Conservation (phyloP, 2,329 filamentous ascomycete genomes). For the Aspergillus japonicus region DNA sequence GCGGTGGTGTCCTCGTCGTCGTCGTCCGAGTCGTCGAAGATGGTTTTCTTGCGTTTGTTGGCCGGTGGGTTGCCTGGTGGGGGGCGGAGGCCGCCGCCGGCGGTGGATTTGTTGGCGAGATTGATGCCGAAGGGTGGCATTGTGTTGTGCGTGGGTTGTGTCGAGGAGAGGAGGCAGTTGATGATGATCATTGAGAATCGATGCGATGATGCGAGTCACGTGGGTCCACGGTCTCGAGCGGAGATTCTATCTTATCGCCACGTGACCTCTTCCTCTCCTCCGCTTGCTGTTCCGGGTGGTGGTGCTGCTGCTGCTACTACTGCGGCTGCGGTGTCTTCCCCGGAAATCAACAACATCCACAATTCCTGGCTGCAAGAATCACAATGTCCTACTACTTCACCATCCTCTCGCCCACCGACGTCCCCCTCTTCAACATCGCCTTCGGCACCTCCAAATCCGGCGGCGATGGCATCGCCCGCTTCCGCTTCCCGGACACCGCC, state of each 20-base stretch:
- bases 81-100: slow-evolving; percentile 23
- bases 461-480: slow-evolving; percentile 87
- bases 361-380: neutral
- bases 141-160: neutral
- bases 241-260: slow-evolving; percentile 10
- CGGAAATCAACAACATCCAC: neutral
- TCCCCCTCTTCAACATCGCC: slow-evolving; percentile 92
- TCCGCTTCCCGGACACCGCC: slow-evolving; percentile 84
- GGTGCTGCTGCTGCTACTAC: neutral
- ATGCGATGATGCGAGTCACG: neutral
- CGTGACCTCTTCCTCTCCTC: slow-evolving; percentile 4
- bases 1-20: slow-evolving; percentile 26
- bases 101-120: slow-evolving; percentile 36
- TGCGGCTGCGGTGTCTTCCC: neutral
- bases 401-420: slow-evolving; percentile 92
- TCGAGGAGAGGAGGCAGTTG: neutral
- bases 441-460: slow-evolving; percentile 96
- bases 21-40: slow-evolving; percentile 47
- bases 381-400: slow-evolving; percentile 98
- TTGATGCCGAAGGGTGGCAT: slow-evolving; percentile 44
- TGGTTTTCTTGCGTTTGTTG: slow-evolving; percentile 50
- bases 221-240: neutral
- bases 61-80: slow-evolving; percentile 5
- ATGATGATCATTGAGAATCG: neutral
- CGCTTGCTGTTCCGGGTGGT: no score